Base-by-base conservation (phyloP, 2,329 filamentous ascomycete species). In the Lachnellula occidentalis region DNA sequence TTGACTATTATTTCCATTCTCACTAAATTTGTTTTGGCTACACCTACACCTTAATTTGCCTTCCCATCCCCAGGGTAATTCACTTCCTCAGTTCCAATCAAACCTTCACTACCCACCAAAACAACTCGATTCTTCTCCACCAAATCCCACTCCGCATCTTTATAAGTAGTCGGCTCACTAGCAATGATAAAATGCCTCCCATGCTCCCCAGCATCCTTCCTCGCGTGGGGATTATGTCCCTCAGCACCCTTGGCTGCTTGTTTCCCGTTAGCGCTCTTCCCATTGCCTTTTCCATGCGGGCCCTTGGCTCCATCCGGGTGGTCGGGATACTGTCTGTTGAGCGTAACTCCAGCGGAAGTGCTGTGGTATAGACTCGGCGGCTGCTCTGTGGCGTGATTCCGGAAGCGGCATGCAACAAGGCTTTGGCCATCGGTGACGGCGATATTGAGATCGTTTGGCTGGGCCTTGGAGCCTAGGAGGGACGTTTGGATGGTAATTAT, bases 101-200 rank as follows among this genome's bases (percentile, higher is more conserved):
- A 39, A 1, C 51, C 52, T 3, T 34, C 41, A 9, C 39, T 41
- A 6, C 50, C 57, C 27, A 59, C 55, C 37, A 58, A 48, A n/a
- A 62, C 48, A 17, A 54, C 48, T 11, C 36, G 34, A 59, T 81
- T 80, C 61, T 70, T 73, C 31, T 69, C 70, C 57, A 80, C 76
- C 55, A 81, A 59, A 54, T 73, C 66, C 78, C 78, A 81, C 50
- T 81, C 77, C 19, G 69, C 67, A 48, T 74, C 70, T 59, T 77
- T 74, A 59, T 76, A 80, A 8, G 78, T 81, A 24, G 73, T 78
- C 12, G 78, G 78, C 67, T 81, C 78, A 59, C 73, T 77, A 12
- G 78, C 76, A 36, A 80, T 70, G 58, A 80, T 80, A 36, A 78
- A 72, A 66, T 81, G 78, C 43, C 70, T 72, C 2, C 77, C 78